Conservation (phyloP, 352 stramenopile species). For the Globisporangium okanoganense region DNA sequence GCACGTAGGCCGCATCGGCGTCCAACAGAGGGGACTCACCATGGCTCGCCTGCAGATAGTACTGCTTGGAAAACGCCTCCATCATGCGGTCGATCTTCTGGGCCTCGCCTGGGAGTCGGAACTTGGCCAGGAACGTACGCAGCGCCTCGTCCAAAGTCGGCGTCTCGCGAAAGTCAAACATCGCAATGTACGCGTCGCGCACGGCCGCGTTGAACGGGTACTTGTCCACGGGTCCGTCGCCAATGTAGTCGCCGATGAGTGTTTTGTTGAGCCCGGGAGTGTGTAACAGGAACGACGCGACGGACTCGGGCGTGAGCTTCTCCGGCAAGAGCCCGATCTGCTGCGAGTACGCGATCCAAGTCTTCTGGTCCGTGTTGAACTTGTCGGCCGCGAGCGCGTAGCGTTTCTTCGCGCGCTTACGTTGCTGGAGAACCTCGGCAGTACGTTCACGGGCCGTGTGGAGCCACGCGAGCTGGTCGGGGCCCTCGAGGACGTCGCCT, state of each 20-base stretch:
- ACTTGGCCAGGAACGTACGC: slow-evolving; percentile 92
- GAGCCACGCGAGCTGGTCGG: slow-evolving; percentile 70
- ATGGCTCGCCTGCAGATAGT: slow-evolving; percentile 70
- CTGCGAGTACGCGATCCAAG: slow-evolving; percentile 89
- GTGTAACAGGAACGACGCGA: slow-evolving; percentile 93
- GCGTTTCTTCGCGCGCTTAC: slow-evolving; percentile 90
- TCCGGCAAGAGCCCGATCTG: slow-evolving; percentile 84
- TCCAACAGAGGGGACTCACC: slow-evolving; percentile 57
- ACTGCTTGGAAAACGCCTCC: slow-evolving; percentile 94
- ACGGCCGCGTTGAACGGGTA: slow-evolving; percentile 94
- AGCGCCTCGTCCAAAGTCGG: slow-evolving; percentile 89
- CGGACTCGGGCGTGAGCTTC: slow-evolving; percentile 75
- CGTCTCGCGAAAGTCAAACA: slow-evolving; percentile 93
- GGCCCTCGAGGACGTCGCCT: slow-evolving; percentile 19
- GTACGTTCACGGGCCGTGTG: slow-evolving; percentile 83
- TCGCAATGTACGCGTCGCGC: slow-evolving; percentile 82
- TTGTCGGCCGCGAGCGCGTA: slow-evolving; percentile 87
- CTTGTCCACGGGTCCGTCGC: slow-evolving; percentile 92
- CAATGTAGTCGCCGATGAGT: slow-evolving; percentile 95
- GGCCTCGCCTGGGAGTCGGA: slow-evolving; percentile 96
- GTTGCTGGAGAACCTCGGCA: slow-evolving; percentile 86
- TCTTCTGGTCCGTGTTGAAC: slow-evolving; percentile 95
- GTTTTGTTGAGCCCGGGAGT: slow-evolving; percentile 92
- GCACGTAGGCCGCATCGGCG: slow-evolving; percentile 93
- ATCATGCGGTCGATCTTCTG: slow-evolving; percentile 99